Conservation (phyloP, 768 basidiomycete species). For the Omphalotus guepiniiformis region DNA sequence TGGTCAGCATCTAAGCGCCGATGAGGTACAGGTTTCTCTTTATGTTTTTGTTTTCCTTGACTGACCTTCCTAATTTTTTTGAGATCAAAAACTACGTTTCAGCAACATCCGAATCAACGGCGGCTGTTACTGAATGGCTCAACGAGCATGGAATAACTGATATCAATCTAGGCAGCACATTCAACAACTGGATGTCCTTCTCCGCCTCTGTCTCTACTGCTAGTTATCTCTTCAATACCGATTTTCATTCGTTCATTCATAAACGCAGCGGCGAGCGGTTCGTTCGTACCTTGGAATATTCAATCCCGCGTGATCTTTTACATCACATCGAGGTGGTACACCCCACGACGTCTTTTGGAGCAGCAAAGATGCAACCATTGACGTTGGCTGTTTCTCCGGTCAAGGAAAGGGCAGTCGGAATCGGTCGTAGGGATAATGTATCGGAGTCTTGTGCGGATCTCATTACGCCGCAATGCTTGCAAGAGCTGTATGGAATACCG, state of each 20-base stretch:
- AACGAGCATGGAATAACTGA: conserved; percentile 14
- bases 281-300: conserved; percentile 21
- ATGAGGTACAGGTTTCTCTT: conserved; percentile 19
- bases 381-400: conserved; percentile 1
- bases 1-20: conserved; percentile 25
- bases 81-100: conserved; percentile 19
- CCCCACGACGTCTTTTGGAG: conserved; percentile 17
- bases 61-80: neutral
- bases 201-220: conserved; percentile 19
- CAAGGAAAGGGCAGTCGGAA: conserved; percentile 4
- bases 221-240: conserved; percentile 19
- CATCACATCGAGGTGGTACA: conserved; percentile 21
- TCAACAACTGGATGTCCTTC: conserved; percentile 20
- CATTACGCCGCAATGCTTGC: conserved; percentile 21
- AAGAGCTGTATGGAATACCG: conserved; percentile 22
- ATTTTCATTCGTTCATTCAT: conserved; percentile 19
- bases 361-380: conserved; percentile 2
- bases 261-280: conserved; percentile 10
- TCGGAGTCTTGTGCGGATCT: conserved; percentile 13
- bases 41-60: neutral
- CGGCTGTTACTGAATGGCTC: conserved; percentile 19
- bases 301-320: conserved; percentile 17
- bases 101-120: conserved; percentile 12
- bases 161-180: conserved; percentile 9
- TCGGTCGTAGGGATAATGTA: conserved; percentile 5